Percentiles rank a stretch among this genome's conserved stretches.
These are phyloP conservation scores for Tylopilus sp. DNA, from an alignment of 768 basidiomycete genomes.

Conservation along the genomic window DNA sequence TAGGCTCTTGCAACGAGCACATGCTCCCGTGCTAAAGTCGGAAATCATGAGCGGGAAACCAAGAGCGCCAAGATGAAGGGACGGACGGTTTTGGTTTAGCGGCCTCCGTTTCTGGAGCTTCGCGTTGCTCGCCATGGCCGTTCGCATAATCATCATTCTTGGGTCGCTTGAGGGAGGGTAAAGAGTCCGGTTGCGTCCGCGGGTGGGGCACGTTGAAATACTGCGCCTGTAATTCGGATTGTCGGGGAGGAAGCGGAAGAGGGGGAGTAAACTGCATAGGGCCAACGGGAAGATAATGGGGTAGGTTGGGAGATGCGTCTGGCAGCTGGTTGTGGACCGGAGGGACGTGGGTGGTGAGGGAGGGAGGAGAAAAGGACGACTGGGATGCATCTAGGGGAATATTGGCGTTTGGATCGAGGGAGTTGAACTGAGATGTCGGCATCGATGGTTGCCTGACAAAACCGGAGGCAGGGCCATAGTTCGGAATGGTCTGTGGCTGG, in stretches of 20 bases:
- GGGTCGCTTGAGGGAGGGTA: conserved; percentile 15
- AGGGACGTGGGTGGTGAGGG: conserved; percentile 10
- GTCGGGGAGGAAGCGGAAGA: conserved; percentile 26
- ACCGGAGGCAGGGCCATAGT: conserved; percentile 8
- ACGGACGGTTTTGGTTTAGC: conserved; percentile 25
- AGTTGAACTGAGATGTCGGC: conserved; percentile 9
- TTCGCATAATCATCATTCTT: conserved; percentile 23
- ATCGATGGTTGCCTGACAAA: conserved; percentile 11
- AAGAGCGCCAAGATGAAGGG: not conserved
- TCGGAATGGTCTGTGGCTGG: conserved; percentile 12
- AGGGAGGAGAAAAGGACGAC: conserved; percentile 10
- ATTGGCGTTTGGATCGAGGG: conserved; percentile 3
- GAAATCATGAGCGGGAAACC: conserved; percentile 1
- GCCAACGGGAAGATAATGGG: conserved; percentile 17
- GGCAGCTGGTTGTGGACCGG: conserved; percentile 17
- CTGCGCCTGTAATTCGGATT: conserved; percentile 28
- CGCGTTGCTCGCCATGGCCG: conserved; percentile 13
- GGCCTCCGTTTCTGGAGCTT: conserved; percentile 22
- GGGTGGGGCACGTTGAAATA: conserved; percentile 15
- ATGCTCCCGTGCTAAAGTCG: conserved; percentile 50
- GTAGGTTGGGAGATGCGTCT: conserved; percentile 11
- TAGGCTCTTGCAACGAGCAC: conserved; percentile 63
- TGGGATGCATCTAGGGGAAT: conserved; percentile 15
- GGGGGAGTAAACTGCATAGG: conserved; percentile 32
- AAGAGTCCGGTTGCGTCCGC: not conserved